Evolutionary conservation across 2,329 filamentous ascomycete genomes (phyloP), one percentile per base, ranked within the genome.

Genomic region (Trichophyton mentagrophytes): DNA sequence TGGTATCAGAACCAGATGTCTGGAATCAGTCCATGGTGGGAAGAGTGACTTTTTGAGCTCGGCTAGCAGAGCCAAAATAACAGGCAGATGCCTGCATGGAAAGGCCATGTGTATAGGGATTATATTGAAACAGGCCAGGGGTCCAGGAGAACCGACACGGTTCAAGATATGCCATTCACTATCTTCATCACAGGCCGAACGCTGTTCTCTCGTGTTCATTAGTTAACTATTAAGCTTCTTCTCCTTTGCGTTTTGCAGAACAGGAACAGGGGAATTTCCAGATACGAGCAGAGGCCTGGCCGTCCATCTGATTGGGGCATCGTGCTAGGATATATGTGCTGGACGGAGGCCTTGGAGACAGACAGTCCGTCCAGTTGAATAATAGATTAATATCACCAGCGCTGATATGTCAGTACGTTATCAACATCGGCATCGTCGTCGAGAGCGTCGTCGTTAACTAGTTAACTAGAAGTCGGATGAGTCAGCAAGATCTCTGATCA

Each of bases 81-180:
- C 49, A 55, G 49, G 49, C 25, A 36, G 49, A 55, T 55, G 49
- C 49, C 49, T 33, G 49, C 49, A 30, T 3, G 11, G 27, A 27
- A 33, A 13, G 30, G 49, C 49, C 49, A 36, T 55, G 49, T 33
- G 49, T 55, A 36, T 33, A 55, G 30, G 49, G 25, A 55, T 55
- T n/a, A 55, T 55, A 55, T 55, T 55, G 49, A 55, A 55, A 55
- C 27, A 27, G 49, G 49, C 27, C 49, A 55, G 49, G 49, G 47
- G 47, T 20, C 22, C 3, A 47, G 44, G 6, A 47, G n/a, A 20
- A 49, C 20, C 20, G 9, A 44, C 40, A 17, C 40, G 40, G 40
- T 6, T 44, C 40, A 44, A 44, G 40, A 44, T 17, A 36, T 36
- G 33, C 11, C 33, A 36, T 9, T 36, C 33, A 36, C 33, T 36